Conservation (phyloP, 352 stramenopile species). For the Phytopythium litorale region DNA sequence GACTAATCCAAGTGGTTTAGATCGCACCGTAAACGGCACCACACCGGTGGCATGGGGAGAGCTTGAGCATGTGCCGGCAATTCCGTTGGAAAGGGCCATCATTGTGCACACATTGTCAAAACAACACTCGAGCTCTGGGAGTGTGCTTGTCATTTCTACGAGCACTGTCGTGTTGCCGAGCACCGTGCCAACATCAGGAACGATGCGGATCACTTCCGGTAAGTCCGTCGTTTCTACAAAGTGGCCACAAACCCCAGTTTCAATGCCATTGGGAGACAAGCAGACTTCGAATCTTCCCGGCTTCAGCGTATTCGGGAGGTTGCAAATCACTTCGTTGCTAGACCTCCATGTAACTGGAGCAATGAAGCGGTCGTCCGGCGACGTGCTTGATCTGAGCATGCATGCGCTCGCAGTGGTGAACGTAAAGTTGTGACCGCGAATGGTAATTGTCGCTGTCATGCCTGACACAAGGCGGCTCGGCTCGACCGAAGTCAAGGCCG, state of each 20-base stretch:
- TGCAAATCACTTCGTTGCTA: slow-evolving; percentile 19
- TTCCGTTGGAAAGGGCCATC: slow-evolving; percentile 13
- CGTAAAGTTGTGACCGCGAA: slow-evolving; percentile 25
- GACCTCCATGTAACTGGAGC: slow-evolving; percentile 25
- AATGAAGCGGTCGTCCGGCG: background rate
- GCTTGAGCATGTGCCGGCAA: slow-evolving; percentile 18
- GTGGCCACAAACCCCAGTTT: slow-evolving; percentile 9
- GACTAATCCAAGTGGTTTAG: slow-evolving; percentile 9
- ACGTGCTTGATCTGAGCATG: slow-evolving; percentile 10
- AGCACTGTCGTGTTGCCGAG: slow-evolving; percentile 19
- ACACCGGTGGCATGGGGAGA: slow-evolving; percentile 12
- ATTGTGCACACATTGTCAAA: slow-evolving; percentile 33
- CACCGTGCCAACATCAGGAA: slow-evolving; percentile 16
- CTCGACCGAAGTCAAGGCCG: slow-evolving; percentile 16
- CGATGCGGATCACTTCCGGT: slow-evolving; percentile 18
- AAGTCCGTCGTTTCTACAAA: slow-evolving; percentile 18
- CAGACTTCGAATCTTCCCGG: slow-evolving; percentile 19
- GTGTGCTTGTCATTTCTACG: slow-evolving; percentile 23
- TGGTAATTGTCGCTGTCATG: slow-evolving; percentile 7
- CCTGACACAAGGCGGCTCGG: slow-evolving; percentile 18
- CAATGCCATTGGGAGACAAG: slow-evolving; percentile 22
- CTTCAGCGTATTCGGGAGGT: slow-evolving; percentile 4
- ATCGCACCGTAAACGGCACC: slow-evolving; percentile 14
- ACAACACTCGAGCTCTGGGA: slow-evolving; percentile 32
- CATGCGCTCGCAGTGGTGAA: slow-evolving; percentile 16